Base-by-base conservation (phyloP, 2,329 filamentous ascomycete species). In the Stagonosporopsis tanaceti region DNA sequence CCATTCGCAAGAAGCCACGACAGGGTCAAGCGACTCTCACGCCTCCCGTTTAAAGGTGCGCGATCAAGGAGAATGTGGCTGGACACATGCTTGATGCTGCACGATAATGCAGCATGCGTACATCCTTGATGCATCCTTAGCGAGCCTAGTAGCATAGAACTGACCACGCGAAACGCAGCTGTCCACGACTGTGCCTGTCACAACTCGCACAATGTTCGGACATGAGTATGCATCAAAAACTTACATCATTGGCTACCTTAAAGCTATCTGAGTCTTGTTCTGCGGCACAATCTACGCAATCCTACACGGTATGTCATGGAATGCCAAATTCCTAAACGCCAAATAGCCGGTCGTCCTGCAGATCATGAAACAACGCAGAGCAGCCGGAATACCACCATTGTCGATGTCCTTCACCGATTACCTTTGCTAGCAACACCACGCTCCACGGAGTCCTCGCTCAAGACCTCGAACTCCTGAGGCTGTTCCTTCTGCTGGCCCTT, bases 11-110 rank as follows among this genome's bases (percentile, higher is more conserved):
- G 25, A 38, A 44, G 48, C 50, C 44, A 48, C 44, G 17, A 44
- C 48, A 45, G 47, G 48, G 30, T 30, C 17, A 41, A 46, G 53
- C 53, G 47, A 50, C 34, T 20, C n/a, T 27, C 35, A 32, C 15
- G 39, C 27, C 28, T 50, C 44, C 28, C 47, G 24, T 32, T 38
- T 17, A 24, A 24, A 22, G 38, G 44, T 39, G 32, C 5, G 54
- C 22, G 48, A 20, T 35, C 39, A 34, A 38, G 8, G 45, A 44
- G 32, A 50, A 24, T 28, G 44, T 51, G 34, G 44, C 48, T 57
- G 20, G 32, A 27, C 25, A 24, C 30, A n/a, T 57, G 25, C 6
- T 7, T 28, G 35, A 22, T 12, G 4, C n/a, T 40, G 48, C 34
- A 50, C 34, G 27, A 35, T 22, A 20, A 38, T 35, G 20, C 24